Evolutionary conservation across 139 green algal genomes (phyloP), one percentile per base, ranked within the genome.

Genomic region (Chlorella sp.): DNA sequence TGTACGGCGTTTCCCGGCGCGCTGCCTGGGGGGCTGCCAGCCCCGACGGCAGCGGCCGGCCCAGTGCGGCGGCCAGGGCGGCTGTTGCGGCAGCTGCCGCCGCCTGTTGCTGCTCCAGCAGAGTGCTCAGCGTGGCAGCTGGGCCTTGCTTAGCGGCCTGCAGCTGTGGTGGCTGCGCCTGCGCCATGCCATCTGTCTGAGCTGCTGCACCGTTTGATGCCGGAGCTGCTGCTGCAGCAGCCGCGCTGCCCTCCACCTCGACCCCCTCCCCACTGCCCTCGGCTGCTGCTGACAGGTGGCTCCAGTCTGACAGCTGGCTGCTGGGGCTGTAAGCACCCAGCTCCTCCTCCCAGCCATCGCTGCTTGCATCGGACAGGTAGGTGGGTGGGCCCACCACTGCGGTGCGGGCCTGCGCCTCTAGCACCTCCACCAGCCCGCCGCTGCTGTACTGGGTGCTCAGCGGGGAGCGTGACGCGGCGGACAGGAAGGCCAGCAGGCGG

Each of bases 251-350:
- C 11, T 60, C 44, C 44, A 16, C 44, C 44, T 51, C 11, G 13
- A 23, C 1, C 51, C 9, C 16, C 51, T 55, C 75, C 26, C 28
- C 30, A 3, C 56, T 13, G 4, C 41, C 26, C 16, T 44, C 44
- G n/a, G 4, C n/a, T 23, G 47, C 56, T 16, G 20, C 60, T 72
- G 28, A 63, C 25, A 41, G 32, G n/a, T 78, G 30, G 80, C 80
- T 85, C 80, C 68, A 85, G 5, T 84, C 78, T 28, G 78, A 85
- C 67, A 78, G 80, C 57, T 57, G 39, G 80, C 67, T 78, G 80
- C 80, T 16, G 0, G 76, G 57, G 60, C 60, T 73, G 60, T 60
- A 82, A 11, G 63, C 36, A 4, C 60, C 76, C 3, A 36, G 3
- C 26, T 73, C 56, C 21, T 82, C 60, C 57, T 39, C 21, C 76